Conservation (phyloP, 371 early-diverging fungal species). For the Rhizomucor miehei region DNA sequence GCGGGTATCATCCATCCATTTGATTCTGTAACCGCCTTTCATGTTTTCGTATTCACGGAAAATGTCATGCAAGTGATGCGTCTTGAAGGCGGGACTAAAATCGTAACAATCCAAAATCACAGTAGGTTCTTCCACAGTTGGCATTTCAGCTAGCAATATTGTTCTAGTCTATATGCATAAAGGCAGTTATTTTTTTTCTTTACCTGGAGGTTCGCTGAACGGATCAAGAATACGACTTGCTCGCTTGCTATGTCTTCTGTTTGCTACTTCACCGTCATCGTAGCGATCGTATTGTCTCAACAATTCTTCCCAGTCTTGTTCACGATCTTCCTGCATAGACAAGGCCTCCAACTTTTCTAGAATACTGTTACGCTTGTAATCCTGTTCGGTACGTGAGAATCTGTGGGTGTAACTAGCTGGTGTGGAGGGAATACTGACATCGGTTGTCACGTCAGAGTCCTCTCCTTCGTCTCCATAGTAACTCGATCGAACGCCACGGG, state of each 20-base stretch:
- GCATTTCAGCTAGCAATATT: too few relatives aligned
- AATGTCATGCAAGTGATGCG: constrained; percentile 52
- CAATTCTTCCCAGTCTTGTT: constrained; percentile 43
- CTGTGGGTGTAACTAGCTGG: constrained; percentile 10
- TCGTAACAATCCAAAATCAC: constrained; percentile 54
- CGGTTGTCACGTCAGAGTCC: constrained; percentile 9
- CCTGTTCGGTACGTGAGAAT: constrained; percentile 4
- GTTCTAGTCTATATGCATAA: too few relatives aligned
- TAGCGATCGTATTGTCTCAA: constrained; percentile 47
- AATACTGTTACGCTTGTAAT: constrained; percentile 4
- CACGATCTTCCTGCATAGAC: constrained; percentile 19
- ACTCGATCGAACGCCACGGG: too few relatives aligned
- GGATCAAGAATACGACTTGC: constrained; percentile 42
- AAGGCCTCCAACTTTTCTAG: constrained; percentile 12
- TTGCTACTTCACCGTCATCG: constrained; percentile 19
- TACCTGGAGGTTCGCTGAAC: constrained; percentile 38
- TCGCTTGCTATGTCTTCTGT: constrained; percentile 23
- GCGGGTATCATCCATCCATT: constrained; percentile 72
- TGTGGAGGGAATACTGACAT: constrained; percentile 16
- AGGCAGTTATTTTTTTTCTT: constrained; percentile 15
- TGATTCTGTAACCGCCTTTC: constrained; percentile 70
- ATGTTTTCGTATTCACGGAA: constrained; percentile 50
- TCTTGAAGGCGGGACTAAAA: constrained; percentile 49
- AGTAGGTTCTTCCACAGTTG: too few relatives aligned
- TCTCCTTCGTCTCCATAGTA: constrained; percentile 9